Conservation (phyloP, 352 stramenopile species). For the Pelagophyceae sp. region DNA sequence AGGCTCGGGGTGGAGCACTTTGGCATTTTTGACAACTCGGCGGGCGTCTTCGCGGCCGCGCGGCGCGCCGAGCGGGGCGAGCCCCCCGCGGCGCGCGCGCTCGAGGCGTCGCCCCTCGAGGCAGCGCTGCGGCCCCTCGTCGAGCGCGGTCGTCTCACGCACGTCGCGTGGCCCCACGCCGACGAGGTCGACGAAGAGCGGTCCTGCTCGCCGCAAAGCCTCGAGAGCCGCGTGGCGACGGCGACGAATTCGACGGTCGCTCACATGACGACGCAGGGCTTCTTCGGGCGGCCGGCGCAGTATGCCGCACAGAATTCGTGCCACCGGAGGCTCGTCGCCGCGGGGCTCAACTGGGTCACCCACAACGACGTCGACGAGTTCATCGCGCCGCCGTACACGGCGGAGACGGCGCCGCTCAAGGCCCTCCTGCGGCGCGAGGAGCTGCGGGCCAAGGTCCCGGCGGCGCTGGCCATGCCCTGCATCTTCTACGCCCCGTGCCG, state of each 20-base stretch:
- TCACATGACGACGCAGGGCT: neutral
- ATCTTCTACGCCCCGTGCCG: conserved; percentile 2
- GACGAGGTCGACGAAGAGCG: neutral
- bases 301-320: conserved; percentile 18
- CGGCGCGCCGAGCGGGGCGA: neutral
- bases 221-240: neutral
- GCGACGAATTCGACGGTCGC: neutral
- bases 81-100: too few species aligned
- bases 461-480: neutral
- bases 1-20: conserved; percentile 12
- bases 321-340: conserved; percentile 11
- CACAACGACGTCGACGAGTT: conserved; percentile 21
- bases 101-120: neutral
- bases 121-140: neutral
- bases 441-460: neutral
- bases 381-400: neutral
- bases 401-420: neutral
- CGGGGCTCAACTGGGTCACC: neutral
- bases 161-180: conserved; percentile 10
- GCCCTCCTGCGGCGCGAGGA: neutral
- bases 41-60: neutral
- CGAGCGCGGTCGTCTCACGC: neutral
- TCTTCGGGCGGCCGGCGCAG: neutral
- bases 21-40: conserved; percentile 1
- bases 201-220: neutral